Conservation (phyloP, 345 rosid species). For the Salix brachista region DNA sequence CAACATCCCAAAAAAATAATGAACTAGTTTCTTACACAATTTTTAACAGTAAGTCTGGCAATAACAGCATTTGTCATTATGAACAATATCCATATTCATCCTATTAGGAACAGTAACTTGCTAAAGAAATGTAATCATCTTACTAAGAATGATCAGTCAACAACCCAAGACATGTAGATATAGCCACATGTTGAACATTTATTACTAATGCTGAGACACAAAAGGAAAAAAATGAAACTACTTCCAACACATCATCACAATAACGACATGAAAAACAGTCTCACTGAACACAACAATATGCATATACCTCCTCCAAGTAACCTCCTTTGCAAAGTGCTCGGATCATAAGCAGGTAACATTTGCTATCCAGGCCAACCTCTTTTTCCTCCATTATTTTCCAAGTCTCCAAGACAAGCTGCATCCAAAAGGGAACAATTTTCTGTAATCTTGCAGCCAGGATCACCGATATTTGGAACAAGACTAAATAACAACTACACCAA, state of each 20-base stretch:
- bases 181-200: background rate
- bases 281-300: background rate
- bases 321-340: conserved; percentile 77
- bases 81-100: background rate
- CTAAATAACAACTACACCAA: too few relatives aligned
- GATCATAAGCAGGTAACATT: conserved; percentile 48
- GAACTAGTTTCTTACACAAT: conserved; percentile 1
- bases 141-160: background rate
- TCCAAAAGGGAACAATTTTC: conserved; percentile 15
- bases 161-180: background rate
- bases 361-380: conserved; percentile 38
- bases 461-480: too few relatives aligned
- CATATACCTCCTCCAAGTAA: conserved; percentile 66
- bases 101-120: background rate
- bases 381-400: conserved; percentile 63
- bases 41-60: background rate
- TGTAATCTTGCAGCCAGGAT: too few relatives aligned
- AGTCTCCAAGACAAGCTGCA: conserved; percentile 87
- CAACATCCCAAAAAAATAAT: conserved; percentile 8
- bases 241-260: background rate
- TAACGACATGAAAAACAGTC: background rate
- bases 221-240: background rate
- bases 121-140: background rate
- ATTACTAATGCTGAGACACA: background rate
- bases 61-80: conserved; percentile 2